Base-by-base conservation (phyloP, 495 filamentous ascomycete species). In the Podospora pseudopauciseta region DNA sequence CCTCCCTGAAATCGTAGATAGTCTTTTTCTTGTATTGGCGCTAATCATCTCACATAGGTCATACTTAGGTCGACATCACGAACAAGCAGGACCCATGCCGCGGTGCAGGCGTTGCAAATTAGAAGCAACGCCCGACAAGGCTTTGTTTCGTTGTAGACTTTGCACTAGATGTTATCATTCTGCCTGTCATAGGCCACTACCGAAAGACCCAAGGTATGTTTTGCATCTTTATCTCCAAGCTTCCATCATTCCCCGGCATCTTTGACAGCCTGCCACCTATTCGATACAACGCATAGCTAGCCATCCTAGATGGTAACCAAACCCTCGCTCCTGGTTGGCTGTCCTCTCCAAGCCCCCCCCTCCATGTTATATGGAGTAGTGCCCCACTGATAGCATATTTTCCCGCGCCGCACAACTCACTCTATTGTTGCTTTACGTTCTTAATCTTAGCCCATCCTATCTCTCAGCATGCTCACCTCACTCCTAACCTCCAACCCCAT, bases 41-140 rank as follows among this genome's bases (percentile, higher is more conserved):
- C 62, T 54, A 64, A 65, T 61, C 39, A 49, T 49, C 39, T 49
- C 39, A 49, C 39, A 49, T 16, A 49, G 34, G 39, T 16, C 39
- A 49, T 49, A 18, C 39, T 11, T 49, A 49, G 9, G 9, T 49
- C 39, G 39, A 5, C 39, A 49, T 16, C 39, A 13, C 7, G 2
- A 16, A 49, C 39, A 49, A 49, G 15, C 39, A 49, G 39, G 27
- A 62, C 27, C 61, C 30, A 63, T 67, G 59, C 58, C 44, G 23
- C 65, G 34, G 59, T 73, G 68, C 63, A 66, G 55, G 66, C 44
- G 63, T 18, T 71, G 69, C 63, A 58, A 54, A 53, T 44, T 60
- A 56, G 39, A 23, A 15, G 69, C 26, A 56, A 49, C 63, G 15
- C 20, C 65, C 63, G 63, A 66, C 63, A 68, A 65, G 44, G 55